phyloP scores from a whole-genome alignment of 2,329 filamentous ascomycete species.

The Cercospora brassicicola region DNA sequence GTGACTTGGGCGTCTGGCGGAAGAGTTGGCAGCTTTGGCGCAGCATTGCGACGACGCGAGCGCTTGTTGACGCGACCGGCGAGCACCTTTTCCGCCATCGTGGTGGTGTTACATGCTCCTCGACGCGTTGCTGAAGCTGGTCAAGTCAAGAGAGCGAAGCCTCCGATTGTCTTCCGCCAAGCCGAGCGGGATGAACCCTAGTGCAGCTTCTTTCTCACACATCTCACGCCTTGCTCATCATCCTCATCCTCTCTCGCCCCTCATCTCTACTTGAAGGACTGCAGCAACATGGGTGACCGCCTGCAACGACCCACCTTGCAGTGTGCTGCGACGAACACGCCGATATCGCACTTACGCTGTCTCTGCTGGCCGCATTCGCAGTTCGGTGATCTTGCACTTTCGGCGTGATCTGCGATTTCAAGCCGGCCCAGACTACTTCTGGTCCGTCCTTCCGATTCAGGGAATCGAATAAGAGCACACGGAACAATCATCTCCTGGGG shows the following conservation, averaged over 20 bases:
- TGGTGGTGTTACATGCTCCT: neutral
- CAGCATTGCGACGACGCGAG: neutral
- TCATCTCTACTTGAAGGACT: neutral
- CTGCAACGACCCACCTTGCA: neutral
- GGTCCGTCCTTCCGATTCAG: neutral
- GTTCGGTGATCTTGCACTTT: neutral
- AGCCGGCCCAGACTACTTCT: neutral
- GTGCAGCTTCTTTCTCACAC: neutral
- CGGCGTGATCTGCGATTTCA: neutral
- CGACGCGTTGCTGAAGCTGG: neutral
- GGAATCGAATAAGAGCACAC: neutral
- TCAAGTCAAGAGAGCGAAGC: neutral
- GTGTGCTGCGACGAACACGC: neutral
- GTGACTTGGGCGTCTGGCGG: slow-evolving; percentile 41
- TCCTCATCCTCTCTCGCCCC: neutral
- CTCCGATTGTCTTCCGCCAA: neutral
- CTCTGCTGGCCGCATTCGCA: neutral
- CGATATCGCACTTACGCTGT: neutral
- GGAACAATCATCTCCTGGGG: neutral
- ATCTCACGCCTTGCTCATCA: neutral
- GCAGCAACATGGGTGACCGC: neutral
- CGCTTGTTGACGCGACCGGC: slow-evolving; percentile 7
- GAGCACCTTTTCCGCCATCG: slow-evolving; percentile 4
- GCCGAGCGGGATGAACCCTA: neutral
- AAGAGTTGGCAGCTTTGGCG: slow-evolving; percentile 9